Evolutionary conservation across 257 asterid genomes (phyloP), one percentile per base, ranked within the genome.

Genomic region (Paraleonurus japonicus): DNA sequence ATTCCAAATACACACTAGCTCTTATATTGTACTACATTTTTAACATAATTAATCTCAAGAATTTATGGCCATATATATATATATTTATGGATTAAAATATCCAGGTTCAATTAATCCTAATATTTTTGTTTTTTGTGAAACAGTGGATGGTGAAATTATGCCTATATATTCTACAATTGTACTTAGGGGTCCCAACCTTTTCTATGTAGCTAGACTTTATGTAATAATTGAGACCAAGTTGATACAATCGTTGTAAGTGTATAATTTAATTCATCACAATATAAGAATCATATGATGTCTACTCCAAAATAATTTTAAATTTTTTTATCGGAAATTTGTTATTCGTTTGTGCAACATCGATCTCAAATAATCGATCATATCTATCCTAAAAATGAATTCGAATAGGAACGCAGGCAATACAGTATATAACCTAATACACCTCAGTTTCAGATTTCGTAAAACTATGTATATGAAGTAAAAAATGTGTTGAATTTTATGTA

Each of bases 191-290:
- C 26, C 37, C 7, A 15, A 16, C 22, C 35, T 22, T 39, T 22
- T 64, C 55, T 9, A 65, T n/a, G 8, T 37, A 53, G 15, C 22
- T 33, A 0, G 64, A 22, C 54, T 6, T 33, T 12, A 24, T 32
- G 22, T 54, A 33, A 33, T 37, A 20, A 41, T 60, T 60, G 15
- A 32, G 43, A 28, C 69, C 74, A 35, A 69, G 23, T 69, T 13
- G 35, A 10, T 1, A 32, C 19, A 7, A 24, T 23, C 26, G 15
- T 17, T 58, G 19, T 13, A 26, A 27, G 30, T 58, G 43, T 13
- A 6, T 10, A 54, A 33, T 16, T 33, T 32, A 7, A 17, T 61
- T 47, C 39, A 10, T 47, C 51, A 51, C 3, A 50, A 66, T 24
- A 23, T 48, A 66, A 47, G 43, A 45, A 47, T 48, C 16, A 26